Evolutionary conservation across 2,329 filamentous ascomycete species (phyloP).

Genomic region (Ceratocystis colombiana): DNA sequence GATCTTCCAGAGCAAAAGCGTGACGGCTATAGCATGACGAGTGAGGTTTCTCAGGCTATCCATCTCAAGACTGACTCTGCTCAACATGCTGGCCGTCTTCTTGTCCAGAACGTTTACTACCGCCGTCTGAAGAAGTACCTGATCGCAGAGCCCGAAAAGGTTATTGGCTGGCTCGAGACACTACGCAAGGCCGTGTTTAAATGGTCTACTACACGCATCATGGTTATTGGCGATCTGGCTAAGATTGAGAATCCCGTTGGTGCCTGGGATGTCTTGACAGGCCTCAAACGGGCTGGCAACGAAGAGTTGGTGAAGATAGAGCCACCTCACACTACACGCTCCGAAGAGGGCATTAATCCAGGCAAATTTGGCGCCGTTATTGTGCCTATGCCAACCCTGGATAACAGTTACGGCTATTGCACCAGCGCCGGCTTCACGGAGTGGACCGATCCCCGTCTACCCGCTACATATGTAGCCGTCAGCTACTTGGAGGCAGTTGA

Average conservation of each 20-base stretch:
- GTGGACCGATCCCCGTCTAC: conserved; percentile 65
- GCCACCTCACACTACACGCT: conserved; percentile 61
- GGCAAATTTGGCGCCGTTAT: conserved; percentile 66
- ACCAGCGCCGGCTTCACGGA: conserved; percentile 64
- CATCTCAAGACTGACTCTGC: conserved; percentile 70
- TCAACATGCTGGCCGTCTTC: conserved; percentile 63
- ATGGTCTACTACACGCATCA: conserved; percentile 73
- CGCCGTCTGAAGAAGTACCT: conserved; percentile 76
- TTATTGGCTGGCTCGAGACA: conserved; percentile 67
- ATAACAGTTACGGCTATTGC: conserved; percentile 79
- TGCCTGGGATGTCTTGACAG: conserved; percentile 54
- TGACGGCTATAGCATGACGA: conserved; percentile 60
- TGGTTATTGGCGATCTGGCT: conserved; percentile 70
- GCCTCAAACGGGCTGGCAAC: conserved; percentile 32
- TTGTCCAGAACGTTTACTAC: conserved; percentile 80
- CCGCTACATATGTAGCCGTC: conserved; percentile 76
- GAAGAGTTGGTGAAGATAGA: conserved; percentile 48
- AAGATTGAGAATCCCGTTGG: conserved; percentile 66
- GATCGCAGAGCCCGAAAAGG: conserved; percentile 60
- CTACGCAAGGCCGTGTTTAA: conserved; percentile 68
- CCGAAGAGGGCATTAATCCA: conserved; percentile 60
- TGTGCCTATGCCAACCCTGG: conserved; percentile 82
- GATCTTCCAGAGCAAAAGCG: conserved; percentile 90
- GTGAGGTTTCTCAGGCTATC: conserved; percentile 62
- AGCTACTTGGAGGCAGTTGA: conserved; percentile 89